These are phyloP conservation scores for Podila minutissima DNA, from an alignment of 192 early-diverging fungal species.

Conservation along the genomic window DNA sequence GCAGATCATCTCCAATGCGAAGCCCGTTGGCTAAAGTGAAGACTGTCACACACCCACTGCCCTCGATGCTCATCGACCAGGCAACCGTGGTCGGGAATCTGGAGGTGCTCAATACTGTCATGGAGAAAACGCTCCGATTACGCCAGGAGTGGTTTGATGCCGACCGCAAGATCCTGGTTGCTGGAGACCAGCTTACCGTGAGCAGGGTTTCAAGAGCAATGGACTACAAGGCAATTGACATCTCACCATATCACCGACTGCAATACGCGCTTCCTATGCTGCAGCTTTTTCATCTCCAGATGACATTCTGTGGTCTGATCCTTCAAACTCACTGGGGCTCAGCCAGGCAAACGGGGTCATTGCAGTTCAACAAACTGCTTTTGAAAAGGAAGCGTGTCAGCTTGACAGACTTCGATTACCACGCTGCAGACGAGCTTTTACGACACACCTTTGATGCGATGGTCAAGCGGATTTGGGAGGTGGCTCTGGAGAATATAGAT, in stretches of 20 bases:
- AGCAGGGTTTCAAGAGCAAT: neutral
- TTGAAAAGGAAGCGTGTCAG: conserved; percentile 8
- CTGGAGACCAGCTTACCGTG: conserved; percentile 18
- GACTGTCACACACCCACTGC: too few relatives aligned
- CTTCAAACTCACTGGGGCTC: conserved; percentile 9
- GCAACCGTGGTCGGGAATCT: too few relatives aligned
- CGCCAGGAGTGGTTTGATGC: neutral
- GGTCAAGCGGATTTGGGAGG: conserved; percentile 3
- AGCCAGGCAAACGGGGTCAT: neutral
- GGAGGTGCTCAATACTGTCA: conserved; percentile 8
- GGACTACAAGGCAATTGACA: neutral
- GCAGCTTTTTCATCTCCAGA: conserved; percentile 22
- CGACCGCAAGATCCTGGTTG: neutral
- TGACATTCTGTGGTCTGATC: conserved; percentile 8
- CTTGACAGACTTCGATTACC: conserved; percentile 6
- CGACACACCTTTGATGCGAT: conserved; percentile 13
- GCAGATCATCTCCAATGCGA: too few relatives aligned
- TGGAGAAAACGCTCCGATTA: neutral
- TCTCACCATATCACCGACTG: neutral
- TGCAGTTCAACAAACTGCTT: neutral
- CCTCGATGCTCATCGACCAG: too few relatives aligned
- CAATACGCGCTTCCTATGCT: conserved; percentile 8
- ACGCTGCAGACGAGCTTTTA: conserved; percentile 17
- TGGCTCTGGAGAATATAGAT: neutral
- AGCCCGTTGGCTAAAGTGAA: too few relatives aligned